Evolutionary conservation across 2,329 filamentous ascomycete species (phyloP), one percentile per base, ranked within the genome.

Genomic region (Colletotrichum gloeosporioides): DNA sequence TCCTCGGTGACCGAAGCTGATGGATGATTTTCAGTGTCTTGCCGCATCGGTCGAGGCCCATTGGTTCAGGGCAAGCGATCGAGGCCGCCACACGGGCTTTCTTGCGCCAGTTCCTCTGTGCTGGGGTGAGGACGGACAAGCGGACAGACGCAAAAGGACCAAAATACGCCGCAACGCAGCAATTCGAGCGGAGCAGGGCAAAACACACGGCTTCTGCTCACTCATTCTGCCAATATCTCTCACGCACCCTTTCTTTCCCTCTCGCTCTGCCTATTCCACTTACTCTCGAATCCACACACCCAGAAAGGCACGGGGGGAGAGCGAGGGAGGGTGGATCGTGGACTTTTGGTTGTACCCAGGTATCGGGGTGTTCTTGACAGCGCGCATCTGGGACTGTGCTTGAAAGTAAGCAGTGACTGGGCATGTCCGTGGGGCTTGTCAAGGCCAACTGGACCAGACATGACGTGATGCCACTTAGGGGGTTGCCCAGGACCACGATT

Each of bases 1-100:
- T 77, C 79, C 81, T 87, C 87, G 87, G 87, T 85, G 80, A 86
- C 87, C 86, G 86, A 88, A 86, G 82, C 80, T 82, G 81, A 82
- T 83, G 81, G 81, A 77, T 78, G 80, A 84, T 83, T 80, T 82
- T 81, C 82, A 82, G 81, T 78, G 82, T 79, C 79, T 82, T 85
- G 81, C 84, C 83, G 81, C 77, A 83, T 84, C 82, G 78, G 83
- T 83, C 63, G 69, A 70, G 73, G 13, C 64, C 71, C 73, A 76
- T 78, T 76, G 76, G 76, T 64, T 77, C 70, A 74, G 70, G 73
- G 55, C 70, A 77, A 55, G 39, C 71, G 77, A 73, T 76, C 67
- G 69, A 66, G 66, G 63, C 69, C 49, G 72, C 72, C 75, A 76
- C 75, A 77, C 74, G 69, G 75, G 70, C 73, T 69, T 69, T 65